Percentiles rank a stretch among this genome's conserved stretches.
Evolutionary conservation across 345 rosid genomes (phyloP).

Genomic region (Eucalyptus erythrocorys): DNA sequence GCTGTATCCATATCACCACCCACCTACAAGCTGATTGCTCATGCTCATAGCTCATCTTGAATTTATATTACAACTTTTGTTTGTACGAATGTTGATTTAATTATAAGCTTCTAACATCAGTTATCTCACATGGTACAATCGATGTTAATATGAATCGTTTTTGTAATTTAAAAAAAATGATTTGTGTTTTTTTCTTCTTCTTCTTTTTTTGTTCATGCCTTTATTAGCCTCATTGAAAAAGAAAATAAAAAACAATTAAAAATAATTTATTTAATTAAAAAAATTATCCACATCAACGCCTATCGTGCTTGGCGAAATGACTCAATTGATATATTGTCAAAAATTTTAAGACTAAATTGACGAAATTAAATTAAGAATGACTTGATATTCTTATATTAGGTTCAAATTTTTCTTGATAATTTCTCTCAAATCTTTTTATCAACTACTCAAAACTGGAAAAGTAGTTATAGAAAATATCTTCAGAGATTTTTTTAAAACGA

Average conservation of each 20-base stretch:
- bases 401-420: background rate
- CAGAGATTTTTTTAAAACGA: background rate
- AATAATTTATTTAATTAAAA: no score
- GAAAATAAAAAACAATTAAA: background rate
- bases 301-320: fast-evolving
- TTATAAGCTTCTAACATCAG: background rate
- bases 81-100: fast-evolving
- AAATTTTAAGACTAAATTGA: background rate
- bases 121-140: fast-evolving
- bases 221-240: background rate
- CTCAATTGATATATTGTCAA: background rate
- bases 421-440: background rate
- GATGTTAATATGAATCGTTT: background rate
- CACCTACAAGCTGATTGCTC: background rate
- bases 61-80: background rate
- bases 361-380: background rate
- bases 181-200: no score
- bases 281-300: fast-evolving
- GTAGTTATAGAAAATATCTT: background rate
- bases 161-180: background rate
- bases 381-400: background rate
- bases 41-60: background rate
- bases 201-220: background rate
- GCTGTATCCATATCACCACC: background rate
- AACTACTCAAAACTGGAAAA: background rate